Percentiles rank a stretch among this genome's conserved stretches.
These are phyloP conservation scores for Carex sylvatica DNA, from an alignment of 202 grass and related monocot genomes.

Conservation along the genomic window DNA sequence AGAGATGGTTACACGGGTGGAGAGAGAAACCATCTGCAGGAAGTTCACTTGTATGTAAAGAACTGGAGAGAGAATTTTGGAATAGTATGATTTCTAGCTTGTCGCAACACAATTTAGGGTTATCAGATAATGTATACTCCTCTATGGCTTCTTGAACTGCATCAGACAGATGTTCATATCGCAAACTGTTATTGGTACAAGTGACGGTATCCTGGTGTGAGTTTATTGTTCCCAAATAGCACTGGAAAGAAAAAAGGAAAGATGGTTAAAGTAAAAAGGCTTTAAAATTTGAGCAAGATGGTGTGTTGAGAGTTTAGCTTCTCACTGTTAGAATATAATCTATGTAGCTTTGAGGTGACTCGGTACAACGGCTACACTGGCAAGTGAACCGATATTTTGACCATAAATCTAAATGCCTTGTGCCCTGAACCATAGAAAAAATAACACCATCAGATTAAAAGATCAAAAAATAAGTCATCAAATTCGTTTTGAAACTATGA, in stretches of 20 bases:
- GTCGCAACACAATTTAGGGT: constrained; percentile 64
- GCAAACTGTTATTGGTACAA: constrained; percentile 8
- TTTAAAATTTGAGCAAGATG: not conserved
- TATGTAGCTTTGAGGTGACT: constrained; percentile 44
- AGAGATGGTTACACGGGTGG: constrained; percentile 67
- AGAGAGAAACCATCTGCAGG: constrained; percentile 37
- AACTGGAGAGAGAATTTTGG: constrained; percentile 29
- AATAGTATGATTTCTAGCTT: constrained; percentile 75
- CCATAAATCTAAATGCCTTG: constrained; percentile 61
- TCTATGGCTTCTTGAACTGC: constrained; percentile 55
- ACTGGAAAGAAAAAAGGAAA: constrained; percentile 37
- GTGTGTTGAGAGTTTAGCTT: constrained; percentile 22
- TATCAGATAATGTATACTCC: constrained; percentile 47
- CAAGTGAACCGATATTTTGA: constrained; percentile 81
- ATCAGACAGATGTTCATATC: constrained; percentile 46
- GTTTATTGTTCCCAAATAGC: constrained; percentile 47
- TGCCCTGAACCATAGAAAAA: constrained; percentile 38
- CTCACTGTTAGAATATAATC: constrained; percentile 88
- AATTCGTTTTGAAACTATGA: not conserved
- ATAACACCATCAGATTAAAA: not conserved
- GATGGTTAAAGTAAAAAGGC: not conserved
- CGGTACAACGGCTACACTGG: constrained; percentile 62
- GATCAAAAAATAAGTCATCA: not conserved
- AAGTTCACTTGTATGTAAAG: constrained; percentile 27
- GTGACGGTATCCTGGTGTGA: constrained; percentile 24